Base-by-base conservation (phyloP, 1,284 basidiomycete genomes). In the Naganishia liquefaciens region DNA sequence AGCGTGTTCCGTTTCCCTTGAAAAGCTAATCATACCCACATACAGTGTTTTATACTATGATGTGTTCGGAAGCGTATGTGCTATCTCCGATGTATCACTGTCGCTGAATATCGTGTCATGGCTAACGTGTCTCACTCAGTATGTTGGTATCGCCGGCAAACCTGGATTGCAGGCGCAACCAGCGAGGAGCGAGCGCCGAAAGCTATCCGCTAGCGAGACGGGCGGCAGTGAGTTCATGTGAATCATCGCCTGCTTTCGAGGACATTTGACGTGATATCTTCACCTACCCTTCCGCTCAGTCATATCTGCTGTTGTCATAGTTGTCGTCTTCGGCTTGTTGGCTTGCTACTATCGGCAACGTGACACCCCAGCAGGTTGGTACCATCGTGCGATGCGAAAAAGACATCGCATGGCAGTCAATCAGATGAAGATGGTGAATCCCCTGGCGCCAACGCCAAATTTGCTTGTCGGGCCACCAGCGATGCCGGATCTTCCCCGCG, bases 81-180 rank as follows among this genome's bases (percentile, higher is more conserved):
- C 4, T 15, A 42, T 52, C 33, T 39, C 44, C n/a, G 2, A 25
- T 37, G 33, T 2, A 37, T 4, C 33, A 2, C 33, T 37, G 33
- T 37, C 6, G 2, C 10, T 10, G 6, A 13, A 37, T 7, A 37
- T 10, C 13, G 2, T 2, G 7, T 13, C 39, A 21, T 44, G 11
- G 28, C 33, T 25, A 19, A 23, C 13, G 3, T 1, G 21, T 33
- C 5, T 25, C 23, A 55, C 33, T 44, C 10, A 72, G 58, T 71
- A 70, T 47, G 70, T 79, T 17, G 76, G 76, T 10, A 64, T 79
- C 15, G 76, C 77, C 3, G 75, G 73, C 10, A 77, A 77, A 61
- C 74, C 75, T 2, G 68, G 65, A 28, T 68, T 72, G 1, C 72
- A 72, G 46, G 76, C 76, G 57, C 70, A 68, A 37, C 49, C 42